Conservation (phyloP, 2,329 filamentous ascomycete species). For the Fusarium sublunatum region DNA sequence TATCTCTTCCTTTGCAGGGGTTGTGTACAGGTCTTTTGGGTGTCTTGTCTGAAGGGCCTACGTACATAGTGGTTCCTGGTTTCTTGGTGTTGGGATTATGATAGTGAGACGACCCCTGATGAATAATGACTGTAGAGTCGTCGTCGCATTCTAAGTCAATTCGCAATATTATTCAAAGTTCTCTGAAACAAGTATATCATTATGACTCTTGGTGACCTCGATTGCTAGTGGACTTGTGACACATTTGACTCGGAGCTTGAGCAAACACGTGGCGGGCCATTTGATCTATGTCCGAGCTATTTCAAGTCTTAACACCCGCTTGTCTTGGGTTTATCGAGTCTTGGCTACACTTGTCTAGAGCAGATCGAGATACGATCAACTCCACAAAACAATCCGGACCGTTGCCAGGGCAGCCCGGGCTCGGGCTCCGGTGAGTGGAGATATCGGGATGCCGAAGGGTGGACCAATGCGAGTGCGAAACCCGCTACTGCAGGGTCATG, state of each 20-base stretch:
- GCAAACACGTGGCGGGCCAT: conserved; percentile 9
- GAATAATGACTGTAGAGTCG: conserved; percentile 49
- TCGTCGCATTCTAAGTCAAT: conserved; percentile 46
- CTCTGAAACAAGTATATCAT: conserved; percentile 3
- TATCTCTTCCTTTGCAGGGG: conserved; percentile 24
- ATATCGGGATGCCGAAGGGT: conserved; percentile 1
- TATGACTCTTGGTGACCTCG: neutral
- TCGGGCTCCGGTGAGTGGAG: neutral
- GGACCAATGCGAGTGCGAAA: conserved; percentile 14
- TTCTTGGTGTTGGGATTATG: conserved; percentile 48
- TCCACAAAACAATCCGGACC: neutral
- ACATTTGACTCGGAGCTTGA: neutral
- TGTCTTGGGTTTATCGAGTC: conserved; percentile 29
- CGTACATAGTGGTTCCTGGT: conserved; percentile 10
- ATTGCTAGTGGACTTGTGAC: neutral
- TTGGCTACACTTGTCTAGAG: conserved; percentile 9
- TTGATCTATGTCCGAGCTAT: conserved; percentile 4
- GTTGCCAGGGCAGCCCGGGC: conserved; percentile 31
- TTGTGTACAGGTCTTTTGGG: conserved; percentile 15
- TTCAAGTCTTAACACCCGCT: neutral
- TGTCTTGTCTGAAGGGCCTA: conserved; percentile 11
- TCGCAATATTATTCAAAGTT: conserved; percentile 32
- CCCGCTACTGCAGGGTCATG: conserved; percentile 7
- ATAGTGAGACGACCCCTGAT: conserved; percentile 49
- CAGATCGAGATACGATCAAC: conserved; percentile 20